Percentiles rank a stretch among this genome's conserved stretches.
phyloP scores from a whole-genome alignment of 2,329 filamentous ascomycete genomes.

The Colletotrichum aenigma region DNA sequence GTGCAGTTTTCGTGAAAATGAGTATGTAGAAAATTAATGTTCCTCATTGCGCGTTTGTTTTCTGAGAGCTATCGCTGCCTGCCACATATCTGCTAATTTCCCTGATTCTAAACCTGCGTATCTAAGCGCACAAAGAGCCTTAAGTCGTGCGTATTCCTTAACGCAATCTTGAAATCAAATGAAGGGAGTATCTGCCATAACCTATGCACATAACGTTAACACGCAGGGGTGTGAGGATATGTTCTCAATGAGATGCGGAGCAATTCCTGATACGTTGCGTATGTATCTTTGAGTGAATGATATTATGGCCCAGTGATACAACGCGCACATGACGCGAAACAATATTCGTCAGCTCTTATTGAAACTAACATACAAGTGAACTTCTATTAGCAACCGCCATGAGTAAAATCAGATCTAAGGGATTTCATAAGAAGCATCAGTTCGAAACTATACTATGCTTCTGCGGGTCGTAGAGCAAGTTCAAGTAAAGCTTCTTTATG shows the following conservation, averaged over 20 bases:
- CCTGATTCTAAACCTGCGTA: background rate
- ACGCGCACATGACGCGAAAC: accelerated
- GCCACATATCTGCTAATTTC: background rate
- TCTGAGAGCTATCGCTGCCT: background rate
- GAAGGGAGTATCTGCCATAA: background rate
- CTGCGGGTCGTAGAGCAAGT: background rate
- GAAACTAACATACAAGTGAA: background rate
- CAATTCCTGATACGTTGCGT: background rate
- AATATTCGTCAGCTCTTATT: background rate
- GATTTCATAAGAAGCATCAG: background rate
- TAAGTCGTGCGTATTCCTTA: background rate
- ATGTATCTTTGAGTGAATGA: background rate
- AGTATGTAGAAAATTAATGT: no score
- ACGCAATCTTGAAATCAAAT: background rate
- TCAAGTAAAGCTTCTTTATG: background rate
- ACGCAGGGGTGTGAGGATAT: background rate
- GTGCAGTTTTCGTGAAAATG: no score
- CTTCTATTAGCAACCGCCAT: background rate
- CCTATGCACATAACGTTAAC: no score
- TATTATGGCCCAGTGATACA: background rate
- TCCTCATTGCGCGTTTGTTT: no score
- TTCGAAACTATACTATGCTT: background rate
- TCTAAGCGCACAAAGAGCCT: background rate
- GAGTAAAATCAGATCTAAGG: background rate
- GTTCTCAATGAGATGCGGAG: background rate